phyloP scores from a whole-genome alignment of 106 monocot genomes.

The Acanthochlamys bracteata region DNA sequence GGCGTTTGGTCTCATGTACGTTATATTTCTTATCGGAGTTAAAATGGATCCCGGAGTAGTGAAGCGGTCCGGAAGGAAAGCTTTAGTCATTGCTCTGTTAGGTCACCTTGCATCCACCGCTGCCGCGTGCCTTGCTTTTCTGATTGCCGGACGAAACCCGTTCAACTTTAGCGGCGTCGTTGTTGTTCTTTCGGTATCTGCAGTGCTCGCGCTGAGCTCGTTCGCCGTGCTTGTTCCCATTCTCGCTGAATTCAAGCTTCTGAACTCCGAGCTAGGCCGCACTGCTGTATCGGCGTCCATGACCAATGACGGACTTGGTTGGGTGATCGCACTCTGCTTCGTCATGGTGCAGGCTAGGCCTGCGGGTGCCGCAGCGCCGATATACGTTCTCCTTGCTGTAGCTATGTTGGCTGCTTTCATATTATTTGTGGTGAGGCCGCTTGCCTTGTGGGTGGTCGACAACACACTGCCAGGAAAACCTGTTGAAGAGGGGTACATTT shows the following conservation, averaged over 20 bases:
- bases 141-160: neutral
- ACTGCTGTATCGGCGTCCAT: conserved; percentile 36
- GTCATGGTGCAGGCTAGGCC: conserved; percentile 6
- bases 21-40: conserved; percentile 46
- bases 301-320: conserved; percentile 18
- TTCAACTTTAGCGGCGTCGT: neutral
- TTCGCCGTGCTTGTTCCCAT: conserved; percentile 33
- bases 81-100: conserved; percentile 18
- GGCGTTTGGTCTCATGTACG: conserved; percentile 33
- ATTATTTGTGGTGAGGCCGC: conserved; percentile 9
- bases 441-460: conserved; percentile 27
- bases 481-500: conserved; percentile 26
- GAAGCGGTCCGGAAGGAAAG: conserved; percentile 24
- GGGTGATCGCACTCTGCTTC: conserved; percentile 4
- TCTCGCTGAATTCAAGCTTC: conserved; percentile 36
- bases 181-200: conserved; percentile 17
- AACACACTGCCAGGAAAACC: conserved; percentile 31
- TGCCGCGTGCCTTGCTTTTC: neutral
- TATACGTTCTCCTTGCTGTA: conserved; percentile 2
- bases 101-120: conserved; percentile 19
- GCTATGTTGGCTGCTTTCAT: neutral
- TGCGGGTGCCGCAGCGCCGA: neutral
- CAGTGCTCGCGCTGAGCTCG: conserved; percentile 25
- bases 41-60: conserved; percentile 36
- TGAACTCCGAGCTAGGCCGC: conserved; percentile 61